Evolutionary conservation across 2,329 filamentous ascomycete species (phyloP), one percentile per base, ranked within the genome.

Genomic region (Drechslerella coelobrocha): DNA sequence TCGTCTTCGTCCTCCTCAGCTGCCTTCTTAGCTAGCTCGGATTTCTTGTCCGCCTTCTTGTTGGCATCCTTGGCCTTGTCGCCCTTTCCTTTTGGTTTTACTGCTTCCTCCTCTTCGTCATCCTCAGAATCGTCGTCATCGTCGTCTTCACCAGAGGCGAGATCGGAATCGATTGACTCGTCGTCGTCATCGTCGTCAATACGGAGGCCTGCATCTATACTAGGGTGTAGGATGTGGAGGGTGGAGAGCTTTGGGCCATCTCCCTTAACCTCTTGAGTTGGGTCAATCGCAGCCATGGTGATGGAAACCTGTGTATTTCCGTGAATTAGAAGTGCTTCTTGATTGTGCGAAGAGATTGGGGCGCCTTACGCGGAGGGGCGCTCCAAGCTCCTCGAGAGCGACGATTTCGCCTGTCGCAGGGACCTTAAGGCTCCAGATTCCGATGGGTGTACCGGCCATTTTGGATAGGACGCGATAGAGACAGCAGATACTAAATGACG

Each of bases 261-360:
- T 84, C 83, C 75, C 88, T 87, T 68, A 83, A 83, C 79, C 76
- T 86, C 84, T 76, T 90, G 90, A 77, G 86, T 91, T 66, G 94
- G 94, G 79, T 99, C 93, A 79, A 99, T 89, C 74, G 94, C 94
- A 77, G 95, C 94, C 94, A 99, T 99, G 77, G 92, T 97, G 78
- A 99, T 91, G 79, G 91, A 91, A 82, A 97, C 95, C 92, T 96
- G 27, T 8, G 19, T 14, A 10, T 51, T 4, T n/a, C 14, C 27
- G 54, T 47, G 2, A 41, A n/a, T 45, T 65, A 39, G 65, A 48
- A 61, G 52, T 29, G 21, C 53, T 37, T 37, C 14, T n/a, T 48
- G 45, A 24, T 34, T 31, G 12, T 9, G 19, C 54, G 56, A 34
- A 37, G 10, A 23, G 26, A 34, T 48, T 47, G 26, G 41, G 59